Conservation (phyloP, 2,329 filamentous ascomycete species). For the Xylariales sp. region DNA sequence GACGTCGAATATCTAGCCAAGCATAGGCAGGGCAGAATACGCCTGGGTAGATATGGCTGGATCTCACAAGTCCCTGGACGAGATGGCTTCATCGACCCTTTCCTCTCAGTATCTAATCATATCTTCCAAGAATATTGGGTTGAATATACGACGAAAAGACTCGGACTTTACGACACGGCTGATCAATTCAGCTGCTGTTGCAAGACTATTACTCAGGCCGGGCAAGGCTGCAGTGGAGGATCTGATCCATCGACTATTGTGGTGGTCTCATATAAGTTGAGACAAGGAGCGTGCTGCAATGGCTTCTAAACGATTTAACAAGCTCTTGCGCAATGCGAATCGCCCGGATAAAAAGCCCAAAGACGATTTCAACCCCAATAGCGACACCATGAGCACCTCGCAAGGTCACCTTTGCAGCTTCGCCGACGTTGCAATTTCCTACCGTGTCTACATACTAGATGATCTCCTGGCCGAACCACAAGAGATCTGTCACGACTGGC, state of each 20-base stretch:
- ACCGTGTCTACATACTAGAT: slow-evolving; percentile 23
- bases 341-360: background rate
- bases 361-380: background rate
- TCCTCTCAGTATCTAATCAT: no score
- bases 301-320: background rate
- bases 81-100: background rate
- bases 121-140: background rate
- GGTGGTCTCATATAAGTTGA: background rate
- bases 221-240: no score
- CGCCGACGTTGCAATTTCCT: slow-evolving; percentile 19
- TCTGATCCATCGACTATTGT: background rate
- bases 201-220: background rate
- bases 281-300: background rate
- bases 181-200: background rate
- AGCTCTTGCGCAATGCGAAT: background rate
- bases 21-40: background rate
- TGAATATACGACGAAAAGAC: background rate
- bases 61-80: background rate
- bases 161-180: background rate
- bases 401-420: slow-evolving; percentile 16
- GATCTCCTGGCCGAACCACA: slow-evolving; percentile 24
- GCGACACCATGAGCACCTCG: slow-evolving; percentile 14
- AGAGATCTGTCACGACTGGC: slow-evolving; percentile 22
- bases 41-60: background rate
- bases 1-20: background rate